A percentile compares a stretch with the other conserved stretches of the same genome.
These are phyloP conservation scores for Penicillium decumbens DNA, from an alignment of 2,329 filamentous ascomycete genomes.

Conservation along the genomic window DNA sequence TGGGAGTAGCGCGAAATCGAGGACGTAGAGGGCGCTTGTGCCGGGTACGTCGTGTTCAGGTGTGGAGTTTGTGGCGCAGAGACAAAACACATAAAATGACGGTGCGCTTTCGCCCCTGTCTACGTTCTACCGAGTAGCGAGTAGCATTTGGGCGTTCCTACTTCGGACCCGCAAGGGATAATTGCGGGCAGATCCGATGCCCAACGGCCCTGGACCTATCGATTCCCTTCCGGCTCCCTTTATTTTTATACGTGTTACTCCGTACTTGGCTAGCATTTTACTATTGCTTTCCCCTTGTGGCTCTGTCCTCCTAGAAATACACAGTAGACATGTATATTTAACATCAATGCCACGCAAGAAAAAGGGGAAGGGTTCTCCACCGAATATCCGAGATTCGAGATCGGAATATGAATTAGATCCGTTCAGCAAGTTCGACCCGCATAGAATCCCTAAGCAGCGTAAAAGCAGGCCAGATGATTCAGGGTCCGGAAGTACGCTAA, in stretches of 20 bases:
- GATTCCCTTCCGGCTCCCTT: background rate
- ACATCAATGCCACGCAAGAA: background rate
- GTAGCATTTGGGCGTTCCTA: background rate
- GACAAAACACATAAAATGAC: background rate
- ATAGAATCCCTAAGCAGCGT: conserved; percentile 4
- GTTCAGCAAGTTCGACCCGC: background rate
- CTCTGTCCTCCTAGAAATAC: background rate
- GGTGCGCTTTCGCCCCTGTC: background rate
- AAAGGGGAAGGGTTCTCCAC: background rate
- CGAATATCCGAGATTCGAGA: background rate
- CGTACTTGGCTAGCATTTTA: background rate
- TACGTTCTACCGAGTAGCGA: background rate
- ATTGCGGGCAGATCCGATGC: conserved; percentile 17
- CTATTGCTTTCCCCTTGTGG: background rate
- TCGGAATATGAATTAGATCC: background rate
- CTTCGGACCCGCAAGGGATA: conserved; percentile 2
- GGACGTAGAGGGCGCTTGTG: background rate
- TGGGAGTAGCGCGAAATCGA: background rate
- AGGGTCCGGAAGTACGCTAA: conserved; percentile 3
- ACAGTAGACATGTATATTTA: background rate
- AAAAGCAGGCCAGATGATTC: conserved; percentile 4
- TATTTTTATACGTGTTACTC: background rate
- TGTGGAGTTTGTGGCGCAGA: background rate
- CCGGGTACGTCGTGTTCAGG: background rate
- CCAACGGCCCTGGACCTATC: conserved; percentile 5